Evolutionary conservation across 805 yeast species (phyloP), one percentile per base, ranked within the genome.

Genomic region (Pichia pseudocactophila): DNA sequence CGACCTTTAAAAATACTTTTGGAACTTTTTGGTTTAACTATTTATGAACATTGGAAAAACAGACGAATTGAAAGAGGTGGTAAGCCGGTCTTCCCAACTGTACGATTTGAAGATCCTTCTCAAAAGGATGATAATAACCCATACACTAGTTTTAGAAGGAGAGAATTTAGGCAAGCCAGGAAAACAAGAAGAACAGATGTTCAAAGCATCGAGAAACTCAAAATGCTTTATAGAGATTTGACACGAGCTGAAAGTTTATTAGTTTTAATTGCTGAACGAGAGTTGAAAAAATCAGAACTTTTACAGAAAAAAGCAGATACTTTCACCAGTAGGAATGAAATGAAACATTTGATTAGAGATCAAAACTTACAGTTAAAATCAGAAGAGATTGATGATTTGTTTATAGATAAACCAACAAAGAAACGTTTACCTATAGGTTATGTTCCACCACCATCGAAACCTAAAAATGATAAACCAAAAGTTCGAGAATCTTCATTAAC

Each of bases 111-210:
- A 64, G 89, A 85, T 52, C 85, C 85, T 19, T 76, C 76, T 43
- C 61, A 59, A 33, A 88, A 88, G 56, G 97, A 89, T 55, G 97
- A 89, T 55, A 76, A 74, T 46, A 97, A 92, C 61, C 97, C 98
- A 2, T 92, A 92, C 61, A 82, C 87, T 33, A 87, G 97, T 66
- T 92, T 92, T 69, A 76, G 98, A 55, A 79, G 96, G 51, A 82
- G 98, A 61, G 97, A 89, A 57, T 82, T 87, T 50, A 78, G 98
- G 50, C 97, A 85, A 58, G 92, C 94, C 26, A 82, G 98, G 61
- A 92, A 92, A 61, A 92, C 98, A 0, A 78, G 98, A 61, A 77
- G 97, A 50, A 85, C 96, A 0, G 98, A 92, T 65, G 75, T 84
- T 28, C 84, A 87, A 53, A 87, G 92, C 51, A 81, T 88, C 12